Evolutionary conservation across 495 filamentous ascomycete genomes (phyloP).

Genomic region (Hypoxylon intermedium): DNA sequence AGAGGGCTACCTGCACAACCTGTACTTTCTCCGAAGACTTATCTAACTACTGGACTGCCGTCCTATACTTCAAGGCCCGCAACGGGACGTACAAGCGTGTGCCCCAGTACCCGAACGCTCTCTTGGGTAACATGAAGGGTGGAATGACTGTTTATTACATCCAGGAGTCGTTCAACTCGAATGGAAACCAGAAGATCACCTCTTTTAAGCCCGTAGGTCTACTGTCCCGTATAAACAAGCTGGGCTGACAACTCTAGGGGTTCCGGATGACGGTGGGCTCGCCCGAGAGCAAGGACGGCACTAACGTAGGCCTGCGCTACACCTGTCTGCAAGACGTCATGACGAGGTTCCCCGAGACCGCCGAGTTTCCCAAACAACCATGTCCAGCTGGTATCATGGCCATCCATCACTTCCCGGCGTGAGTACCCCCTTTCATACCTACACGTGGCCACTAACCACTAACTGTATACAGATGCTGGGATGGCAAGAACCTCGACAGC

Average conservation of each 20-base stretch:
- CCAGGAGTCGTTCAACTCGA: constrained; percentile 44
- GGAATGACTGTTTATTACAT: constrained; percentile 56
- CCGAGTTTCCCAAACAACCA: constrained; percentile 37
- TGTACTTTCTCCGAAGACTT: constrained; percentile 47
- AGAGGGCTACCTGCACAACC: constrained; percentile 44
- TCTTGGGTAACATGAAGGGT: constrained; percentile 46
- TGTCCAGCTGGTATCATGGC: constrained; percentile 48
- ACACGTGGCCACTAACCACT: background rate
- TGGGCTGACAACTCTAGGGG: constrained; percentile 39
- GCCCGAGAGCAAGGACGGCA: constrained; percentile 39
- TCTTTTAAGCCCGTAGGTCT: constrained; percentile 50
- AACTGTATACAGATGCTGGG: constrained; percentile 47
- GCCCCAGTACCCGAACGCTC: constrained; percentile 47
- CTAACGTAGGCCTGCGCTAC: constrained; percentile 42
- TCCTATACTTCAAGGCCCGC: constrained; percentile 47
- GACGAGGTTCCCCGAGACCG: constrained; percentile 44
- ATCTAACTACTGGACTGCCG: constrained; percentile 50
- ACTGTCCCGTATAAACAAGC: background rate
- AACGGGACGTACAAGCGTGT: constrained; percentile 53
- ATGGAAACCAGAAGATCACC: constrained; percentile 52
- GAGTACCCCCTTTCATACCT: constrained; percentile 20
- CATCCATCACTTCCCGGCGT: constrained; percentile 49
- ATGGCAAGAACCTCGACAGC: constrained; percentile 57
- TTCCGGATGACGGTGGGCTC: constrained; percentile 52
- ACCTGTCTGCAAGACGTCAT: constrained; percentile 46